Conservation (phyloP, 805 yeast species). For the Saccharomycopsis synnaedendra region DNA sequence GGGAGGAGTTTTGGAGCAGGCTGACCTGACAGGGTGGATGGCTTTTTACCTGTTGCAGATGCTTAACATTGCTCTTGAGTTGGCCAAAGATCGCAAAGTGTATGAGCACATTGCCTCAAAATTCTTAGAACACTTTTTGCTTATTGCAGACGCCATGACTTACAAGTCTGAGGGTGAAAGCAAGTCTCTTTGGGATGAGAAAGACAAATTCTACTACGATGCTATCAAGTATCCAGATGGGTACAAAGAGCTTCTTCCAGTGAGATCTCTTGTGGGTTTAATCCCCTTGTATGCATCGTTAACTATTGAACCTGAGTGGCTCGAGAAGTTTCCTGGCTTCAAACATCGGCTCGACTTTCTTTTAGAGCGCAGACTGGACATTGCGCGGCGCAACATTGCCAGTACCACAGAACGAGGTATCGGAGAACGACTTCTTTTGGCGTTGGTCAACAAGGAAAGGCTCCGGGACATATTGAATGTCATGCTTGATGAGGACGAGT, state of each 20-base stretch:
- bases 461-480: constrained; percentile 61
- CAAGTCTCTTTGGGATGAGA: constrained; percentile 79
- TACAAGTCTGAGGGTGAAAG: constrained; percentile 35
- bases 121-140: constrained; percentile 83
- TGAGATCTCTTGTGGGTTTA: constrained; percentile 81
- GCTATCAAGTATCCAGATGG: constrained; percentile 77
- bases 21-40: constrained; percentile 97
- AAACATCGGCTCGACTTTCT: constrained; percentile 81
- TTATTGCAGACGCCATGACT: constrained; percentile 92
- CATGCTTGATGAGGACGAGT: constrained; percentile 80
- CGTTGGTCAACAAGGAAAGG: constrained; percentile 75
- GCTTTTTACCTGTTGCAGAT: constrained; percentile 83
- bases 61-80: constrained; percentile 85
- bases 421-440: constrained; percentile 68
- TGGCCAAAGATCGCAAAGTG: constrained; percentile 74
- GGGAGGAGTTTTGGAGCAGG: constrained; percentile 84
- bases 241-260: constrained; percentile 59
- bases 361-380: constrained; percentile 50
- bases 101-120: constrained; percentile 92
- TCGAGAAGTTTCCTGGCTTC: constrained; percentile 71
- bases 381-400: constrained; percentile 77
- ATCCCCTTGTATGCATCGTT: constrained; percentile 85
- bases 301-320: constrained; percentile 75
- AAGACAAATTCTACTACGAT: constrained; percentile 82
- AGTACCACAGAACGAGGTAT: constrained; percentile 70